A percentile compares a stretch with the other conserved stretches of the same genome.
Conservation (phyloP, 2,329 filamentous ascomycete genomes). For the Xylariaceae sp. region DNA sequence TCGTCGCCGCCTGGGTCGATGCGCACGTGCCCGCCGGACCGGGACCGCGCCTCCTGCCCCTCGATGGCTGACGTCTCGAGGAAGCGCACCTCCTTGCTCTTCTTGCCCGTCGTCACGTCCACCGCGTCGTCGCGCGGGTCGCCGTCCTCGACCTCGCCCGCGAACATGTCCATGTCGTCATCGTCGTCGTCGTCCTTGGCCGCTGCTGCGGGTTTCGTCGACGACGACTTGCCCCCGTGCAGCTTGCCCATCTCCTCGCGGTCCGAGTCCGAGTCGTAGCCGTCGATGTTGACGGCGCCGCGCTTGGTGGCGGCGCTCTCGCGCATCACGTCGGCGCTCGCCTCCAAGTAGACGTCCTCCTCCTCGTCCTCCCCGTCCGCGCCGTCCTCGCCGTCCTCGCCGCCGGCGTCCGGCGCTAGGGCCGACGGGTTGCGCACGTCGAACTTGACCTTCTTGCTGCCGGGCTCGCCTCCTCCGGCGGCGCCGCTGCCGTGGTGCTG, state of each 20-base stretch:
- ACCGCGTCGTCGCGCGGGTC: conserved; percentile 46
- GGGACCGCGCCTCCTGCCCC: conserved; percentile 69
- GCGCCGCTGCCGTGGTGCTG: conserved; percentile 57
- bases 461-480: conserved; percentile 37
- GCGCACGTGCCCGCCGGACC: conserved; percentile 63
- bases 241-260: conserved; percentile 54
- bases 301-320: conserved; percentile 72
- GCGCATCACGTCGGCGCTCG: conserved; percentile 91
- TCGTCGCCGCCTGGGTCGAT: too few relatives aligned
- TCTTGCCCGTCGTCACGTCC: conserved; percentile 45
- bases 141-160: conserved; percentile 45
- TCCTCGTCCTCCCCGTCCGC: conserved; percentile 41
- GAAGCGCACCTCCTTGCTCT: conserved; percentile 55
- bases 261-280: conserved; percentile 89
- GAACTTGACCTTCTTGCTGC: conserved; percentile 77
- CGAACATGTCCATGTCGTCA: conserved; percentile 78
- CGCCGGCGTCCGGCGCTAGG: conserved; percentile 68
- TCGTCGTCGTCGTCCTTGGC: conserved; percentile 55
- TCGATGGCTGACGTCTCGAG: conserved; percentile 59
- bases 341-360: conserved; percentile 65
- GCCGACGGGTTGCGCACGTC: conserved; percentile 92
- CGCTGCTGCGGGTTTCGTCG: conserved; percentile 29
- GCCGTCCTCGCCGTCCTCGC: conserved; percentile 39
- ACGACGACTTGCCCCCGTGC: conserved; percentile 16
- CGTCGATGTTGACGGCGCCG: conserved; percentile 91